Conservation (phyloP, 2,329 filamentous ascomycete species). For the Lasiodiplodia gonubiensis region DNA sequence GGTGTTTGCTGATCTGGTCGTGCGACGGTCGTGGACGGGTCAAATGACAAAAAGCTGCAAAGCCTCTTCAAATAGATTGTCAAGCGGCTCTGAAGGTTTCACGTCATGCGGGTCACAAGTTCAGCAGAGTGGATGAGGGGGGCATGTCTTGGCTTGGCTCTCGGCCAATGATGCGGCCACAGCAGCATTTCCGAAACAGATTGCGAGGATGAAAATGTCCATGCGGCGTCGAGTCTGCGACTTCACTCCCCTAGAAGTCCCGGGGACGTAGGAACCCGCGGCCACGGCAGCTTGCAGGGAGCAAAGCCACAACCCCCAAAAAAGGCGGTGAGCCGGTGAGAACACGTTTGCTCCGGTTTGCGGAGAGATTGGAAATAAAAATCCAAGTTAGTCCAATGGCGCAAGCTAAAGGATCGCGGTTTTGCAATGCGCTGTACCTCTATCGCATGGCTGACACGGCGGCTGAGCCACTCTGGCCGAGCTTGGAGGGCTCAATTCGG, state of each 20-base stretch:
- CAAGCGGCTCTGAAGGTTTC: background rate
- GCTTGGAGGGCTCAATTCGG: background rate
- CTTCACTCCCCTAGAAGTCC: background rate
- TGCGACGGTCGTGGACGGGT: background rate
- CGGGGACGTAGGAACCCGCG: background rate
- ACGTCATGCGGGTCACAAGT: background rate
- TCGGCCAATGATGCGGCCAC: background rate
- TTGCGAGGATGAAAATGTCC: constrained; percentile 16
- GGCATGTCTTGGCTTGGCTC: background rate
- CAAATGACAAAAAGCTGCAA: background rate
- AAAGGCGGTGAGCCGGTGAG: constrained; percentile 13
- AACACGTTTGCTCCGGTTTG: constrained; percentile 11
- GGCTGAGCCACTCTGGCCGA: background rate
- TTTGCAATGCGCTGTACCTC: background rate
- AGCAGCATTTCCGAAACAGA: background rate
- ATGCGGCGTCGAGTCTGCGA: constrained; percentile 1
- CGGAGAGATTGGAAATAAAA: background rate
- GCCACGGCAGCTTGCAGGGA: constrained; percentile 16
- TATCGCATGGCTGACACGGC: background rate
- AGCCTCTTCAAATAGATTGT: constrained; percentile 1
- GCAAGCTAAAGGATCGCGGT: background rate
- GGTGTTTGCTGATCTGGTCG: background rate
- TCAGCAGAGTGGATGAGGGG: background rate
- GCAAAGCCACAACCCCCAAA: background rate
- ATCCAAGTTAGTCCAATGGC: background rate